These are phyloP conservation scores for Plasmodium inui DNA, from an alignment of 169 alveolate species.

Conservation along the genomic window DNA sequence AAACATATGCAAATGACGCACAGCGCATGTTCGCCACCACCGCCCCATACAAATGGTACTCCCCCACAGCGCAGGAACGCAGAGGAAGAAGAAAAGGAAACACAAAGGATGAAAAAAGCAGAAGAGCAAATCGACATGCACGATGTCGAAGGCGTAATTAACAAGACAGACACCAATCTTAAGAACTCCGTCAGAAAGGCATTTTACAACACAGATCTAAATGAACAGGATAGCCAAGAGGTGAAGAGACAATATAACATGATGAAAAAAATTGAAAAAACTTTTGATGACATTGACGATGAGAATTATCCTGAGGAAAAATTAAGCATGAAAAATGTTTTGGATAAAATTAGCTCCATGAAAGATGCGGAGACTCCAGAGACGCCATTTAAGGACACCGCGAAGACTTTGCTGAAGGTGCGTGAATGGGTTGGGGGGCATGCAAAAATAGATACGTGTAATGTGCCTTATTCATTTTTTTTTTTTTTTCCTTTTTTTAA, in stretches of 20 bases:
- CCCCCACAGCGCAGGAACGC: background rate
- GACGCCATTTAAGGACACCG: constrained; percentile 60
- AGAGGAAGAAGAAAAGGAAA: constrained; percentile 34
- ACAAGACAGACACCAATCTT: constrained; percentile 37
- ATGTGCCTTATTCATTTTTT: background rate
- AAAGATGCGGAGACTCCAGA: constrained; percentile 8
- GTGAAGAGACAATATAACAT: constrained; percentile 31
- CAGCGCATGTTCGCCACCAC: background rate
- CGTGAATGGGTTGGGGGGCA: background rate
- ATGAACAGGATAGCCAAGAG: constrained; percentile 20
- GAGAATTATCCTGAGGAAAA: constrained; percentile 40
- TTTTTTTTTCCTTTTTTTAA: constrained; percentile 14
- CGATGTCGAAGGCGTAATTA: constrained; percentile 56
- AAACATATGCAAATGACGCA: background rate
- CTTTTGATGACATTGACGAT: constrained; percentile 53
- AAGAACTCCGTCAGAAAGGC: constrained; percentile 39
- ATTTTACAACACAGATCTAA: constrained; percentile 42
- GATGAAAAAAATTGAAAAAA: constrained; percentile 63
- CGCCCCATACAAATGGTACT: background rate
- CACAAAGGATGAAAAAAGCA: background rate
- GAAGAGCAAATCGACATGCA: constrained; percentile 22
- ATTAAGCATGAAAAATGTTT: constrained; percentile 28
- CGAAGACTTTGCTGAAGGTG: constrained; percentile 56
- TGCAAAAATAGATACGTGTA: background rate
- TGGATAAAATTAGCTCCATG: constrained; percentile 56